Evolutionary conservation across 2,329 filamentous ascomycete species (phyloP), one percentile per base, ranked within the genome.

Genomic region (Fusarium paranaense): DNA sequence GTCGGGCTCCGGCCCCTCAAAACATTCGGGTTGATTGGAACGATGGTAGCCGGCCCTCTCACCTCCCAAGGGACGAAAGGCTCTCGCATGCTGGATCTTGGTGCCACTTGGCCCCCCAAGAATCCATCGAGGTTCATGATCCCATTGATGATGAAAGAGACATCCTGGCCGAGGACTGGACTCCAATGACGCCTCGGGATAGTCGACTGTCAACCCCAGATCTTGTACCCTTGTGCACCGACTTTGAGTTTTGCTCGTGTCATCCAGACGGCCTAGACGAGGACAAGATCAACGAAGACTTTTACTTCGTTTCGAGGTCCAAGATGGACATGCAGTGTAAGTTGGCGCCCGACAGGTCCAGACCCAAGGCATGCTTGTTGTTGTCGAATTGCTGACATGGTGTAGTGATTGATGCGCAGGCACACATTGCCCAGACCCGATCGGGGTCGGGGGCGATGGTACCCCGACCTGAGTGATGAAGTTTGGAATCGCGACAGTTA

Each of bases 321-420:
- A 78, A 76, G 35, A 77, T 77, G 74, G 74, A 78, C 6, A 54
- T 69, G 59, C 76, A 77, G 62, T 62, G 76, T 78, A 76, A 42
- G 76, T 70, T 50, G 32, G 50, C 18, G 13, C 27, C 47, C 3
- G 10, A 8, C 10, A 7, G 9, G 10, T 30, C 6, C 25, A 32
- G 47, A 11, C 25, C 22, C 37, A 16, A 56, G 62, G 33, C 3
- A 2, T 13, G 32, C 32, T 32, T 33, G 25, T 20, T 14, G 20
- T 42, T 42, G 35, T 33, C 6, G 3, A 20, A 16, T 33, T 65
- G 52, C 71, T 78, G 45, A 78, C 63, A n/a, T 42, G 25, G 63
- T 7, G 14, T 35, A 78, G 76, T 71, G 52, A 65, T 71, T 27
- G 61, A 69, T 27, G 76, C 74, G 10, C 66, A 77, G 61, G 67